These are phyloP conservation scores for Incumbomyces delicatus DNA, from an alignment of 2,329 filamentous ascomycete genomes.

Conservation along the genomic window DNA sequence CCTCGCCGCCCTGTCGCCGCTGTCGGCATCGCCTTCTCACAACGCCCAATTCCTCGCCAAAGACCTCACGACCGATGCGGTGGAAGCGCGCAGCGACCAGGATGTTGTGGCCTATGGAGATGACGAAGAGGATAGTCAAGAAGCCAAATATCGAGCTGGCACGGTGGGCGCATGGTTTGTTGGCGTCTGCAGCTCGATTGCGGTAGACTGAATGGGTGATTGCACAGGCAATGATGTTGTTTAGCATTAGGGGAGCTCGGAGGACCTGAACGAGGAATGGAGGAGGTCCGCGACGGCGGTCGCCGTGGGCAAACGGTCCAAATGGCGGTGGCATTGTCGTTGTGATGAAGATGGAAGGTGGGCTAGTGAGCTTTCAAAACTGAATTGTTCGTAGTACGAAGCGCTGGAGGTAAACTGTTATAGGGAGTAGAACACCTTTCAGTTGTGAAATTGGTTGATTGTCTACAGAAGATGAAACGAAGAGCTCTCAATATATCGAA, in stretches of 20 bases:
- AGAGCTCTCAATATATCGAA: neutral
- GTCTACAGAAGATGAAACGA: neutral
- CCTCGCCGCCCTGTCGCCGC: neutral
- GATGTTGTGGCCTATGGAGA: conserved; percentile 6
- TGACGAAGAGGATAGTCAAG: conserved; percentile 1
- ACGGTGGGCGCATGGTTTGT: neutral
- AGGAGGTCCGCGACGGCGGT: conserved; percentile 4
- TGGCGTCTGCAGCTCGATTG: neutral
- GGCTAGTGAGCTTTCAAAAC: too few species aligned
- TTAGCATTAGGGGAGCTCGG: conserved; percentile 2
- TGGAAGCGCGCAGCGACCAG: conserved; percentile 6
- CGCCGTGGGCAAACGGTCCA: neutral
- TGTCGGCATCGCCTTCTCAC: conserved; percentile 1
- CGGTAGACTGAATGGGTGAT: conserved; percentile 4
- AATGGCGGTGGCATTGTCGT: conserved; percentile 4
- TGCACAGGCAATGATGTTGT: conserved; percentile 4
- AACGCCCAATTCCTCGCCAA: conserved; percentile 4
- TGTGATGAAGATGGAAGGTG: neutral
- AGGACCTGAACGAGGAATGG: conserved; percentile 7
- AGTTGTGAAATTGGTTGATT: too few species aligned
- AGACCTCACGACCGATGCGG: conserved; percentile 3
- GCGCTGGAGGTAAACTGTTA: too few species aligned
- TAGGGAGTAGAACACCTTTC: too few species aligned
- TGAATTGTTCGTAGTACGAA: too few species aligned
- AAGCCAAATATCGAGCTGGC: neutral